phyloP scores from a whole-genome alignment of 2,329 filamentous ascomycete species.

The Phyllosticta ampelicida region DNA sequence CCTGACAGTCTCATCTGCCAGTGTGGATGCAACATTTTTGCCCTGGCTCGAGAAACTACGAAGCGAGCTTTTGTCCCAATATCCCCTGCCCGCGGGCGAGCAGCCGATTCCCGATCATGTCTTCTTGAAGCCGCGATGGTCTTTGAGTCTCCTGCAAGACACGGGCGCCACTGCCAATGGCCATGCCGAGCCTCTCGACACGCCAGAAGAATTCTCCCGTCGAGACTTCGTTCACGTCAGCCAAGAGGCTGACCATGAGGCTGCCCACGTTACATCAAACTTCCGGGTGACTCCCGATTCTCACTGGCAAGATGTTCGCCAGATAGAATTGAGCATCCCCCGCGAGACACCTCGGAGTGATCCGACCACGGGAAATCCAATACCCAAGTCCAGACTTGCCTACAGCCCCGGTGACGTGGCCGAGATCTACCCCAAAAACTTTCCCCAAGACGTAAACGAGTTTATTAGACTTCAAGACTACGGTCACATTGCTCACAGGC shows the following conservation, averaged over 20 bases:
- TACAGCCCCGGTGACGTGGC: slow-evolving; percentile 69
- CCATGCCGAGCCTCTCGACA: background rate
- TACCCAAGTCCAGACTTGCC: slow-evolving; percentile 19
- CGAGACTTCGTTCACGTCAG: slow-evolving; percentile 2
- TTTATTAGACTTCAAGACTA: slow-evolving; percentile 74
- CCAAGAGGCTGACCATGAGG: slow-evolving; percentile 22
- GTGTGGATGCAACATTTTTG: slow-evolving; percentile 71
- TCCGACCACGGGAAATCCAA: background rate
- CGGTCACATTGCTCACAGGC: slow-evolving; percentile 58
- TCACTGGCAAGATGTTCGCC: slow-evolving; percentile 93
- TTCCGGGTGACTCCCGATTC: slow-evolving; percentile 58
- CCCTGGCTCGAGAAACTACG: slow-evolving; percentile 64
- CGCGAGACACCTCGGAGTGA: slow-evolving; percentile 8
- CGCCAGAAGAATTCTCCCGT: background rate
- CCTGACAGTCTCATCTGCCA: background rate
- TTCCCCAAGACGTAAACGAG: slow-evolving; percentile 63
- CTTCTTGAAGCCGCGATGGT: slow-evolving; percentile 66
- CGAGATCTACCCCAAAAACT: slow-evolving; percentile 80
- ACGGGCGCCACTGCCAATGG: background rate
- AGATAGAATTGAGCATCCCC: slow-evolving; percentile 50
- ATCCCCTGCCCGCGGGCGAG: slow-evolving; percentile 57
- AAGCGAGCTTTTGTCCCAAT: slow-evolving; percentile 52
- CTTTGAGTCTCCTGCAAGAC: slow-evolving; percentile 34
- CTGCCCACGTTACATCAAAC: slow-evolving; percentile 54
- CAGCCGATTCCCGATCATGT: slow-evolving; percentile 62